Evolutionary conservation across 441 rosid genomes (phyloP).

Genomic region (Erysimum cheiri): DNA sequence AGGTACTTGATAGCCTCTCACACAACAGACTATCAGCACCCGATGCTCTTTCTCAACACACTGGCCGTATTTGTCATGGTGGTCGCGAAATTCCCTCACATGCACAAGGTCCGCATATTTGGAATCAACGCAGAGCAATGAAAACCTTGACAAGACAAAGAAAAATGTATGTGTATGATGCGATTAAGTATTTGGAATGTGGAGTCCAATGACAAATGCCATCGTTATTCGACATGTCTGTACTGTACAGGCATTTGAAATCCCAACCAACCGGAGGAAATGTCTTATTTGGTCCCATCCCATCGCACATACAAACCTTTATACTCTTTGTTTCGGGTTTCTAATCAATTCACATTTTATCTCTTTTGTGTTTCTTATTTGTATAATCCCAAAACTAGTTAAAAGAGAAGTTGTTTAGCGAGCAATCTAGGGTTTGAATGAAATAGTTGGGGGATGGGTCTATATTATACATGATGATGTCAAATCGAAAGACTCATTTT

Average conservation of each 20-base stretch:
- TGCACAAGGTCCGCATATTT: conserved; percentile 97
- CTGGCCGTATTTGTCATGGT: conserved; percentile 84
- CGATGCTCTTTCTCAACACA: conserved; percentile 88
- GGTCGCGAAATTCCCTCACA: conserved; percentile 93
- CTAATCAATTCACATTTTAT: conserved; percentile 10
- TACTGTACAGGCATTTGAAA: conserved; percentile 1
- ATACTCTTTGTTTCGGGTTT: conserved; percentile 7
- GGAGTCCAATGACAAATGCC: conserved; percentile 17
- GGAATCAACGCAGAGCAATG: conserved; percentile 70
- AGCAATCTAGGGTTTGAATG: conserved; percentile 31
- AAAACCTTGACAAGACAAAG: background rate
- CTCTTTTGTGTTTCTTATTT: conserved; percentile 23
- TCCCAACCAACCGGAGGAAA: conserved; percentile 12
- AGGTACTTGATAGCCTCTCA: conserved; percentile 96
- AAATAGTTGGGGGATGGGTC: conserved; percentile 23
- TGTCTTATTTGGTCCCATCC: conserved; percentile 11
- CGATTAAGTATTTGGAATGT: conserved; percentile 28
- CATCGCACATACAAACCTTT: conserved; percentile 15
- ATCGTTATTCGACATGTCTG: conserved; percentile 12
- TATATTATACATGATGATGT: too few species aligned
- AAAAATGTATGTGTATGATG: conserved; percentile 20
- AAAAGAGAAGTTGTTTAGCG: conserved; percentile 1
- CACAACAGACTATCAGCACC: conserved; percentile 88
- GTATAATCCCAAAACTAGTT: conserved; percentile 25
- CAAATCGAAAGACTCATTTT: too few species aligned